Evolutionary conservation across 139 green algal species (phyloP).

Genomic region (Raphidocelis subcapitata): DNA sequence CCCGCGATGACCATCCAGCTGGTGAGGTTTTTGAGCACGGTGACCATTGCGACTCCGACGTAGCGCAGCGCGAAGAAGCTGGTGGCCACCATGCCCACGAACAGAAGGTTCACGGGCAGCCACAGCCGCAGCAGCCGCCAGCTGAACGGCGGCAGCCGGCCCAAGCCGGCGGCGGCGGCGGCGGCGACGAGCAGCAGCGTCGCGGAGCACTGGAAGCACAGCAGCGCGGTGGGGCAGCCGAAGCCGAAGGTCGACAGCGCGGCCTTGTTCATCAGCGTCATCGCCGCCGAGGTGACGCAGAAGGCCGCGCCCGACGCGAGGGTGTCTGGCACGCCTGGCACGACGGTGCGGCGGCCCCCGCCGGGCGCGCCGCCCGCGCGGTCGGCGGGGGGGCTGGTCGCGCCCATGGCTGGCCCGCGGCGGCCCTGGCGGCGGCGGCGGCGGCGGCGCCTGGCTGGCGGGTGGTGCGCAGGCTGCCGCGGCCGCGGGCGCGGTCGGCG

Average conservation of each 20-base stretch:
- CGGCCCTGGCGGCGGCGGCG: too few species aligned
- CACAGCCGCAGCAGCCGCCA: constrained; percentile 59
- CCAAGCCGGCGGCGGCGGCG: constrained; percentile 29
- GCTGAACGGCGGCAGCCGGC: not conserved
- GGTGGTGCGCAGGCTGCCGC: too few species aligned
- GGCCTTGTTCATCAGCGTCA: constrained; percentile 79
- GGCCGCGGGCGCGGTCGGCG: too few species aligned
- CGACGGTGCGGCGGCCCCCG: too few species aligned
- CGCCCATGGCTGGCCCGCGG: too few species aligned
- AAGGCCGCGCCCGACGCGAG: constrained; percentile 31
- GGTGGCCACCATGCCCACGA: constrained; percentile 87
- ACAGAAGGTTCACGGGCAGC: constrained; percentile 90
- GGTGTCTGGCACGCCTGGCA: constrained; percentile 10
- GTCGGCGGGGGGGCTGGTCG: too few species aligned
- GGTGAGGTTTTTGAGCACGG: constrained; percentile 91
- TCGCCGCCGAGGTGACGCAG: constrained; percentile 36
- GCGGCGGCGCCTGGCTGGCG: too few species aligned
- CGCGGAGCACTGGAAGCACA: constrained; percentile 79
- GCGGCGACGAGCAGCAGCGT: constrained; percentile 54
- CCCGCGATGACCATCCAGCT: constrained; percentile 80
- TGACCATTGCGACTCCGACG: constrained; percentile 74
- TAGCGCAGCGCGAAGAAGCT: constrained; percentile 73
- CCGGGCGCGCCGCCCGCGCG: too few species aligned
- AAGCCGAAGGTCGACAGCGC: constrained; percentile 74
- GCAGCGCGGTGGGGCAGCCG: constrained; percentile 54